Evolutionary conservation across 345 rosid genomes (phyloP), one percentile per base, ranked within the genome.

Genomic region (Eucalyptus polyanthemos): DNA sequence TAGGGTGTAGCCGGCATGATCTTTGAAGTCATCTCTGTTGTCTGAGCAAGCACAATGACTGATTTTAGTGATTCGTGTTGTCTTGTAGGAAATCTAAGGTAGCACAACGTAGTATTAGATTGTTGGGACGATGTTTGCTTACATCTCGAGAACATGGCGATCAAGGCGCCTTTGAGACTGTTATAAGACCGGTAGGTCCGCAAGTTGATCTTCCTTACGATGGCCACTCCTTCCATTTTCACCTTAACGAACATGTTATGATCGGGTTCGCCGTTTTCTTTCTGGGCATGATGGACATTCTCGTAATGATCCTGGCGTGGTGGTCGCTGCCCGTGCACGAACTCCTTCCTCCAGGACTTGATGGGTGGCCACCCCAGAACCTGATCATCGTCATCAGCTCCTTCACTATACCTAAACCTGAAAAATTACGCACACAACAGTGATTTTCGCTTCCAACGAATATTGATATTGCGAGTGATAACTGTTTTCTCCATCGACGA

Each of bases 321-420:
- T 7, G 25, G 88, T 9, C 72, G 88, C 58, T 80, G 94, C 5
- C 83, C 47, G 58, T 88, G 90, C 42, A 94, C 49, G 60, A 88
- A 19, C 62, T 95, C 94, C 94, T 89, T 95, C 92, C 95, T 93
- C 95, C 94, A 95, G 89, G 97, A 88, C 91, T 92, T 93, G 86
- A 96, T 88, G 25, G 98, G 97, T 85, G 98, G 98, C 98, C 97
- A 95, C 86, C 98, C 98, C 90, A 94, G 94, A 40, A 93, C 88
- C 65, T 81, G 50, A 60, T 88, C 91, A 76, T 76, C 83, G 27
- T 21, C 83, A 50, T 91, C 94, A 50, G 89, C 93, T 88, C 90
- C 92, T 11, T 86, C 91, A 21, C 27, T 40, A 21, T 76, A 76
- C 47, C 83, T 76, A 76, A 76, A 76, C 83, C 83, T 76, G 83